Evolutionary conservation across 2,329 filamentous ascomycete genomes (phyloP).

Genomic region (Exophiala sp.): DNA sequence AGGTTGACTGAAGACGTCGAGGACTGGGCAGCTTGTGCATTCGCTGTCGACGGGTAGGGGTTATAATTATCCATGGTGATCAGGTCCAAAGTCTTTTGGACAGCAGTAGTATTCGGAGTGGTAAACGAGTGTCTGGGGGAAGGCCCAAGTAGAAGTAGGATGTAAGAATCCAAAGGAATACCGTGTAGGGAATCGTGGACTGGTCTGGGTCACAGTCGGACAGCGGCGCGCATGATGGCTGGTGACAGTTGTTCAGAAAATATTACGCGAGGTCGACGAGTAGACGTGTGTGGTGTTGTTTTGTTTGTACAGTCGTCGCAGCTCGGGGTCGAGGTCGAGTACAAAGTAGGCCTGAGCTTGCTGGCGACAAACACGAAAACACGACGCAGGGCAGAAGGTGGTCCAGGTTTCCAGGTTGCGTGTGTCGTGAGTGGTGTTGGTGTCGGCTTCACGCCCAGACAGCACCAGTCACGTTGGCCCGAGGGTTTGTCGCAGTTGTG

Average conservation of each 20-base stretch:
- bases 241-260: slow-evolving; percentile 4
- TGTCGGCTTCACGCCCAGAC: background rate
- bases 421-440: background rate
- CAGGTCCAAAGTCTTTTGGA: background rate
- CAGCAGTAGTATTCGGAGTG: slow-evolving; percentile 8
- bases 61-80: slow-evolving; percentile 15
- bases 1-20: slow-evolving; percentile 17
- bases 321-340: background rate
- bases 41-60: slow-evolving; percentile 5
- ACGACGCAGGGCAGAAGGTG: slow-evolving; percentile 6
- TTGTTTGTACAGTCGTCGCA: background rate
- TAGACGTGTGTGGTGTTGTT: background rate
- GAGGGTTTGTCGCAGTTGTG: slow-evolving; percentile 4
- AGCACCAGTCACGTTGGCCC: slow-evolving; percentile 10
- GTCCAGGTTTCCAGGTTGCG: slow-evolving; percentile 4
- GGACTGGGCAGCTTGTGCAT: slow-evolving; percentile 8
- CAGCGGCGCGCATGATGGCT: slow-evolving; percentile 20
- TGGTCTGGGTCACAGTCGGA: slow-evolving; percentile 19
- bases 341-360: background rate
- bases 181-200: slow-evolving; percentile 5
- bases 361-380: background rate
- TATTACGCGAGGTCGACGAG: background rate
- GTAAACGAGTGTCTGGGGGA: slow-evolving; percentile 15
- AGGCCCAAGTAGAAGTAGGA: slow-evolving; percentile 4
- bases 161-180: slow-evolving; percentile 11